phyloP scores from a whole-genome alignment of 2,329 filamentous ascomycete genomes.

The Alternaria novae-zelandiae region DNA sequence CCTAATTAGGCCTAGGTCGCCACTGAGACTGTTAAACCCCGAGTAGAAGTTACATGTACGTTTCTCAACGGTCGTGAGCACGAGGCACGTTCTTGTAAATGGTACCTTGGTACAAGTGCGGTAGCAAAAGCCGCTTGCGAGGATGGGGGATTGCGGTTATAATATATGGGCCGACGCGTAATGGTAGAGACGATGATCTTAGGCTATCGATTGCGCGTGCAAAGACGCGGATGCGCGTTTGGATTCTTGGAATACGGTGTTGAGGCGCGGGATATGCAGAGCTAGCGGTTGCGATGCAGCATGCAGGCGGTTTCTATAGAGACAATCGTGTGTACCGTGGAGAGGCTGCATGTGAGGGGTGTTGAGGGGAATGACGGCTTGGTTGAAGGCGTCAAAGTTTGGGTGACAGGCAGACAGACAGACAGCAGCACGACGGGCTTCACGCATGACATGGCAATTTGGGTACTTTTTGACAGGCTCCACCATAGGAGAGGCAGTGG shows the following conservation, averaged over 20 bases:
- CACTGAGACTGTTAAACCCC: too few species aligned
- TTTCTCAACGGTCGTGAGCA: slow-evolving; percentile 3
- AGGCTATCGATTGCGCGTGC: slow-evolving; percentile 5
- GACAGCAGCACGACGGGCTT: background rate
- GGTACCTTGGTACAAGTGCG: background rate
- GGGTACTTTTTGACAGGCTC: slow-evolving; percentile 8
- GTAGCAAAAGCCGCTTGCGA: background rate
- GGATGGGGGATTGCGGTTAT: slow-evolving; percentile 12
- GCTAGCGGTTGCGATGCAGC: background rate
- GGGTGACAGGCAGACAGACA: background rate
- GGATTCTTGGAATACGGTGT: background rate
- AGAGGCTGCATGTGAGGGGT: background rate
- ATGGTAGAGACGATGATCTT: slow-evolving; percentile 9
- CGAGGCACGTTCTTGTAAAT: background rate
- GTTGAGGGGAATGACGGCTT: background rate
- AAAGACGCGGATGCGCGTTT: slow-evolving; percentile 1
- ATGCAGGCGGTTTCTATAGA: slow-evolving; percentile 12
- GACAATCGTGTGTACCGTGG: background rate
- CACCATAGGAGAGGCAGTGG: slow-evolving; percentile 14
- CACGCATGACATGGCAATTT: slow-evolving; percentile 11
- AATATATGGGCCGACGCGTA: slow-evolving; percentile 44
- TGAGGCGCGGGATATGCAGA: slow-evolving; percentile 3
- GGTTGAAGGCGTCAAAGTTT: slow-evolving; percentile 1
- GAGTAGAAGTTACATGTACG: background rate
- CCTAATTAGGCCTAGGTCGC: too few species aligned